These are phyloP conservation scores for Chrysanthemum makinoi DNA, from an alignment of 129 eudicot genomes.

Conservation along the genomic window DNA sequence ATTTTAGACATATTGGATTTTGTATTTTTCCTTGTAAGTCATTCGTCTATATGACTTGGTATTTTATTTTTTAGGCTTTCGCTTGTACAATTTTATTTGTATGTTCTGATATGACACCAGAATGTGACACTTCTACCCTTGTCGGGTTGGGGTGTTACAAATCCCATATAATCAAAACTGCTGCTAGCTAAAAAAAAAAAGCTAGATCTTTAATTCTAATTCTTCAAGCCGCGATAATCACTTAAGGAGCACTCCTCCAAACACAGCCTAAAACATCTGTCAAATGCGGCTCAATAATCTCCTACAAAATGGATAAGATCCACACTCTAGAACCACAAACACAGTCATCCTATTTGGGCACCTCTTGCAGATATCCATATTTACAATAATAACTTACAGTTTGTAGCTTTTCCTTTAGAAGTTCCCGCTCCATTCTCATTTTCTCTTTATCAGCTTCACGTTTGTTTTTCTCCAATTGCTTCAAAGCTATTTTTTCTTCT, in stretches of 20 bases:
- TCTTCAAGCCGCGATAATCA: no score
- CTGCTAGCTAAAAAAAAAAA: no score
- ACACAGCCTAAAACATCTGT: neutral
- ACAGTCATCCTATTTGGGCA: neutral
- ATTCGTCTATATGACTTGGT: no score
- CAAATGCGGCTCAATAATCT: slow-evolving; percentile 1
- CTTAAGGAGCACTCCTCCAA: neutral
- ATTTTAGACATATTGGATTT: no score
- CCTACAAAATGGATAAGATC: neutral
- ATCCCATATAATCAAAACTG: no score
- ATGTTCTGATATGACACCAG: no score
- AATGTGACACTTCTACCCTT: no score
- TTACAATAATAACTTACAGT: slow-evolving; percentile 41
- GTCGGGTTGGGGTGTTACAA: no score
- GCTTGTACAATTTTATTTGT: no score
- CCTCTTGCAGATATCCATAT: neutral
- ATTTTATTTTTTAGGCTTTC: no score
- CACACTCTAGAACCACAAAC: neutral
- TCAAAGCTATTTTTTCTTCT: slow-evolving; percentile 53
- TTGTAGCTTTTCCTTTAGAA: slow-evolving; percentile 80
- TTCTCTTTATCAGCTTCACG: slow-evolving; percentile 83
- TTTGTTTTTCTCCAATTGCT: slow-evolving; percentile 80
- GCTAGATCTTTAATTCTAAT: no score
- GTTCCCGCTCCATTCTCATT: slow-evolving; percentile 70
- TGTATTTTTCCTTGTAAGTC: no score